Conservation (phyloP, 177 flowering plant species). For the Viscum album region DNA sequence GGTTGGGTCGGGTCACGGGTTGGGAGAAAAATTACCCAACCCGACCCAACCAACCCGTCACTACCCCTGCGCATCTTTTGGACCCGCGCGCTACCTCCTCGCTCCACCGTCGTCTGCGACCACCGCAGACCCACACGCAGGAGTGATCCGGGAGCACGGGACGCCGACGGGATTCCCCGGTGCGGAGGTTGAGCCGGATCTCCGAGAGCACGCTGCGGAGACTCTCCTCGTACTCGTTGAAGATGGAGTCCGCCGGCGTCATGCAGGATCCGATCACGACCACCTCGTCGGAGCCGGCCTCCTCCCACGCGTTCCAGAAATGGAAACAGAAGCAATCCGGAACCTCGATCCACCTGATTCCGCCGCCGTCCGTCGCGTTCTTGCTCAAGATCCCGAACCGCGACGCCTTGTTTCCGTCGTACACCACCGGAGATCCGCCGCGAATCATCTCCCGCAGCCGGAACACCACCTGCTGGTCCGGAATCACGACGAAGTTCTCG, state of each 20-base stretch:
- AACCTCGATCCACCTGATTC: conserved; percentile 33
- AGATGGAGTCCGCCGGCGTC: conserved; percentile 32
- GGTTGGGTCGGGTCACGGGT: too few species aligned
- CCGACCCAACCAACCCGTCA: too few species aligned
- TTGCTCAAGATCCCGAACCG: conserved; percentile 34
- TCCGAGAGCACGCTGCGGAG: conserved; percentile 19
- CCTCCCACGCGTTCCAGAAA: conserved; percentile 49
- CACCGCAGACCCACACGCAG: too few species aligned
- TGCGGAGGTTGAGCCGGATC: conserved; percentile 22
- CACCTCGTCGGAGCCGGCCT: conserved; percentile 16
- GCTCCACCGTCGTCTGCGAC: too few species aligned
- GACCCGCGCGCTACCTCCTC: too few species aligned
- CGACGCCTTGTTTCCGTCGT: conserved; percentile 28
- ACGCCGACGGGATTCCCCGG: conserved; percentile 22
- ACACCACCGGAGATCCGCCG: conserved; percentile 43
- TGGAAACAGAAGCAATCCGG: conserved; percentile 43
- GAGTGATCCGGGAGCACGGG: too few species aligned
- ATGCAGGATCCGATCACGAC: conserved; percentile 34
- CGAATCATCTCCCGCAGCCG: conserved; percentile 34
- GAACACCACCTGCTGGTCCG: conserved; percentile 49
- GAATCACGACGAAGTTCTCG: conserved; percentile 30
- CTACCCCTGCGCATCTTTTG: too few species aligned
- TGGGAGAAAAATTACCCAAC: too few species aligned
- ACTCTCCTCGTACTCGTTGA: conserved; percentile 13
- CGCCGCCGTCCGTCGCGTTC: conserved; percentile 14